These are phyloP conservation scores for Penicillium nordicum DNA, from an alignment of 2,329 filamentous ascomycete species.

Conservation along the genomic window DNA sequence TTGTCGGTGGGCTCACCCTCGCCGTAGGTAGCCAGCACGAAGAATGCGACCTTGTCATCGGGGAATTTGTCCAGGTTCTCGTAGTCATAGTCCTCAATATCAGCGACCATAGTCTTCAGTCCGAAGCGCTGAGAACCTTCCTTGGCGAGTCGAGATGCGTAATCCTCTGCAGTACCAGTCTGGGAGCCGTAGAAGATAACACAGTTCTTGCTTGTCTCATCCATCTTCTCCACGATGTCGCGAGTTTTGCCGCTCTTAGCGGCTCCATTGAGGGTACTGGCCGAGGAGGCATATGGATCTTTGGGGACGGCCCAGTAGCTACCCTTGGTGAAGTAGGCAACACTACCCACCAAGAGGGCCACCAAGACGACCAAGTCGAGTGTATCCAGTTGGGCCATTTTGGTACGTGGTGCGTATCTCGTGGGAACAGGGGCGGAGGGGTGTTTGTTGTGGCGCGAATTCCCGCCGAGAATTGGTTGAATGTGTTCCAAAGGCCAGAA, in stretches of 20 bases:
- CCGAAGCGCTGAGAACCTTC: conserved; percentile 96
- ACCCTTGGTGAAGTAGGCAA: conserved; percentile 97
- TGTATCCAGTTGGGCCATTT: conserved; percentile 93
- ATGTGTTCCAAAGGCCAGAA: not conserved
- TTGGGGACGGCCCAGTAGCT: conserved; percentile 79
- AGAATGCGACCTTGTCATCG: conserved; percentile 87
- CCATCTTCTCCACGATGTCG: conserved; percentile 93
- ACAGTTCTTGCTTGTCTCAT: conserved; percentile 93
- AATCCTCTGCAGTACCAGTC: conserved; percentile 97
- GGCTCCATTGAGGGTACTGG: conserved; percentile 58
- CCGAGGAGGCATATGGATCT: conserved; percentile 78
- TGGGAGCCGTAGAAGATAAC: conserved; percentile 98
- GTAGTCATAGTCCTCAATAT: conserved; percentile 96
- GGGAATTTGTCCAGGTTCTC: conserved; percentile 88
- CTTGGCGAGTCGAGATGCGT: conserved; percentile 92
- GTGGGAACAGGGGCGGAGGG: not conserved
- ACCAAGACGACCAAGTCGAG: conserved; percentile 90
- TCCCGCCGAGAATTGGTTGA: not conserved
- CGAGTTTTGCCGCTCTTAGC: conserved; percentile 79
- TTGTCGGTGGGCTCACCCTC: conserved; percentile 99
- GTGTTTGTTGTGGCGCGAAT: conserved; percentile 3
- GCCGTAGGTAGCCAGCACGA: conserved; percentile 94
- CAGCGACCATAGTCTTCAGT: conserved; percentile 95
- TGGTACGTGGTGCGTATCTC: conserved; percentile 1
- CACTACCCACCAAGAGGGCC: conserved; percentile 76